Evolutionary conservation across 768 basidiomycete species (phyloP).

Genomic region (Flagelloscypha sp.): DNA sequence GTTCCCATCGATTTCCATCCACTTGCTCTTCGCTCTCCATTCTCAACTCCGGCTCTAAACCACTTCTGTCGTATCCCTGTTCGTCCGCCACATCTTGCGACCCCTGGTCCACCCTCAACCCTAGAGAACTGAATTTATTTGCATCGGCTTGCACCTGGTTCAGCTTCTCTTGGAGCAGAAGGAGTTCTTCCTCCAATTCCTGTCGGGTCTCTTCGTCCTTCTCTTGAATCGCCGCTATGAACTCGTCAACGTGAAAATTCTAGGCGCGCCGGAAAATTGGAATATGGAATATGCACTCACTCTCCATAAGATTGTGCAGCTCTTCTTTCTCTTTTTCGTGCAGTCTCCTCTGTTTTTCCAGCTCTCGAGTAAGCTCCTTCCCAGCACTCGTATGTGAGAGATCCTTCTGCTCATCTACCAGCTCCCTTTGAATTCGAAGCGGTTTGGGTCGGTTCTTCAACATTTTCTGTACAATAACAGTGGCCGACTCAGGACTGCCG

Average conservation of each 20-base stretch:
- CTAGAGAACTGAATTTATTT: too few species aligned
- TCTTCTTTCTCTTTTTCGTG: slow-evolving; percentile 40
- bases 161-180: background rate
- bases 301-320: slow-evolving; percentile 37
- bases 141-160: background rate
- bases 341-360: slow-evolving; percentile 42
- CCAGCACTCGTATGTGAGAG: slow-evolving; percentile 48
- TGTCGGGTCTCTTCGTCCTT: background rate
- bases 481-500: slow-evolving; percentile 31
- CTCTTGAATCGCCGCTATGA: background rate
- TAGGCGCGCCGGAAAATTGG: too few species aligned
- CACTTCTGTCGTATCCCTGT: too few species aligned
- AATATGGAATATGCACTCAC: too few species aligned
- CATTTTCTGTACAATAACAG: slow-evolving; percentile 33
- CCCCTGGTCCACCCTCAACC: too few species aligned
- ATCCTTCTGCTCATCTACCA: slow-evolving; percentile 40
- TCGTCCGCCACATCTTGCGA: too few species aligned
- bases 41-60: too few species aligned
- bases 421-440: slow-evolving; percentile 47
- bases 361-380: slow-evolving; percentile 39
- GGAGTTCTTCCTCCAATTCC: background rate
- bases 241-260: too few species aligned
- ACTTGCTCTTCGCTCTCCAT: too few species aligned
- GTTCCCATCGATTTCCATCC: too few species aligned
- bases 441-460: slow-evolving; percentile 30